phyloP scores from a whole-genome alignment of 495 filamentous ascomycete genomes.

The Paragyromitra xinjiangensis region DNA sequence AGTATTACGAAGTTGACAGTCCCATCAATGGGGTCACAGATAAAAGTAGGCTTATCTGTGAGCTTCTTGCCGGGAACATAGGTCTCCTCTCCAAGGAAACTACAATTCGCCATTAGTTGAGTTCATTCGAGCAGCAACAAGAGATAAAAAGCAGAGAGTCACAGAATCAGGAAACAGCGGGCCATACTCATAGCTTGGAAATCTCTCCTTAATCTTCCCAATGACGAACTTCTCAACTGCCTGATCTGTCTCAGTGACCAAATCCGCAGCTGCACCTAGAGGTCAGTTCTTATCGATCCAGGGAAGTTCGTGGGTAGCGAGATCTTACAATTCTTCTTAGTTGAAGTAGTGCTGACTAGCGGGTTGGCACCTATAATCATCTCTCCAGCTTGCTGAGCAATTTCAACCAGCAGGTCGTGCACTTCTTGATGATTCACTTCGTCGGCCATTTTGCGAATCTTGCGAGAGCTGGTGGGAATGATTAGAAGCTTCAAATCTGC shows the following conservation, averaged over 20 bases:
- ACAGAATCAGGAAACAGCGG: not conserved
- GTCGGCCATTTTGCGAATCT: constrained; percentile 55
- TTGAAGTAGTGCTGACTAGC: constrained; percentile 67
- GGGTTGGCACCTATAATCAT: constrained; percentile 84
- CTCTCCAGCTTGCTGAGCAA: constrained; percentile 80
- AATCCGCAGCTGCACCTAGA: constrained; percentile 70
- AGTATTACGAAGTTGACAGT: constrained; percentile 76
- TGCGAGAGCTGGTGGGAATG: constrained; percentile 30
- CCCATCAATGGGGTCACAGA: constrained; percentile 90
- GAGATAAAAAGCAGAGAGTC: not conserved
- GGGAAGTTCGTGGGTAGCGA: constrained; percentile 18
- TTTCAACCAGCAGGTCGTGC: constrained; percentile 75
- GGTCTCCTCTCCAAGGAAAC: constrained; percentile 85
- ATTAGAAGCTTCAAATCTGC: constrained; percentile 31
- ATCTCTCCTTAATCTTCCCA: constrained; percentile 67
- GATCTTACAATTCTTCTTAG: constrained; percentile 83
- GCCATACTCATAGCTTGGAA: constrained; percentile 70
- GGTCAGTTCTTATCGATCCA: constrained; percentile 34
- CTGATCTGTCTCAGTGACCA: constrained; percentile 87
- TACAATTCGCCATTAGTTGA: constrained; percentile 28
- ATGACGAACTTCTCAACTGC: constrained; percentile 81
- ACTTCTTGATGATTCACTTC: constrained; percentile 77
- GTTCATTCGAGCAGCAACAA: not conserved
- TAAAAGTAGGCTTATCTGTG: constrained; percentile 78
- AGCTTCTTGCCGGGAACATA: constrained; percentile 73